phyloP scores from a whole-genome alignment of 192 early-diverging fungal species.

The Funneliformis geosporum region DNA sequence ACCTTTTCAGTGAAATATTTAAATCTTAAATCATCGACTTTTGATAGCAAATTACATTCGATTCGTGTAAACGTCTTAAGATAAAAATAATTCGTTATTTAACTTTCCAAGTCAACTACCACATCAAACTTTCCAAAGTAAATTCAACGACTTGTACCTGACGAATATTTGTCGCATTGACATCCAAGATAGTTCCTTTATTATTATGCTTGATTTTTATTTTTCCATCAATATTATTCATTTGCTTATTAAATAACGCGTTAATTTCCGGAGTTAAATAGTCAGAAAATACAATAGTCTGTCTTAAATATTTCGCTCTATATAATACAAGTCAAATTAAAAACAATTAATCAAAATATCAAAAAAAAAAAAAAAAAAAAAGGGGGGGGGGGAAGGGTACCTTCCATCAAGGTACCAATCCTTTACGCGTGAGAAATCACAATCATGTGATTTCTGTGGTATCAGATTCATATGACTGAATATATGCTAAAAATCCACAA shows the following conservation, averaged over 20 bases:
- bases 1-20: conserved; percentile 77
- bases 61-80: conserved; percentile 75
- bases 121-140: not conserved
- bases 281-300: conserved; percentile 82
- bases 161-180: not conserved
- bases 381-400: conserved; percentile 26
- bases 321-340: not conserved
- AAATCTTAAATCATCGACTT: conserved; percentile 80
- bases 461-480: conserved; percentile 84
- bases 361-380: not conserved
- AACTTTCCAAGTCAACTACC: conserved; percentile 37
- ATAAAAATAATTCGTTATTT: conserved; percentile 59
- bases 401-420: conserved; percentile 85
- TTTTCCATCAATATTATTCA: conserved; percentile 67
- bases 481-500: conserved; percentile 56
- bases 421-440: conserved; percentile 92
- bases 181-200: conserved; percentile 71
- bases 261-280: conserved; percentile 92
- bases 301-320: conserved; percentile 81
- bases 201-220: conserved; percentile 65
- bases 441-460: conserved; percentile 89
- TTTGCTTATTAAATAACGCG: conserved; percentile 74
- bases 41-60: conserved; percentile 55
- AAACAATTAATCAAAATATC: not conserved
- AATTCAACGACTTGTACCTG: not conserved